A percentile compares a stretch with the other conserved stretches of the same genome.
phyloP scores from a whole-genome alignment of 257 asterid species.

The Anisodus tanguticus region DNA sequence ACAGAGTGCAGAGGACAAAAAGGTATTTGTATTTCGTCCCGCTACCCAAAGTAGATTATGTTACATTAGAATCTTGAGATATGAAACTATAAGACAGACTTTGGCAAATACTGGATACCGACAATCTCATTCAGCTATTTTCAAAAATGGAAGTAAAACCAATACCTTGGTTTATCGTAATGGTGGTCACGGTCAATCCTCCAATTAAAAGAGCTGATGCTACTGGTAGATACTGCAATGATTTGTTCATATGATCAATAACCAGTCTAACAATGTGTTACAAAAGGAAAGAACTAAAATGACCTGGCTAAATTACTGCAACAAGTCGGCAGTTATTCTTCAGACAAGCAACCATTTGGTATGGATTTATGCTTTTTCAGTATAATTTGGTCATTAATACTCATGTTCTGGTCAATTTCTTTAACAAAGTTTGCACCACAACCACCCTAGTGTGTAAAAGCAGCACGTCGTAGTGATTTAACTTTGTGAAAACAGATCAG shows the following conservation, averaged over 20 bases:
- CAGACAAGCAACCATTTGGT: not conserved
- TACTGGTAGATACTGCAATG: constrained; percentile 89
- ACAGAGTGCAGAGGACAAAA: constrained; percentile 67
- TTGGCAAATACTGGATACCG: not conserved
- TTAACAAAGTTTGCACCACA: not conserved
- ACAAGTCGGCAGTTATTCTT: not conserved
- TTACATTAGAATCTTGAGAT: not conserved
- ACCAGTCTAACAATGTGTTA: not conserved
- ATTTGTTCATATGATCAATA: constrained; percentile 25
- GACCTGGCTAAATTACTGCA: constrained; percentile 19
- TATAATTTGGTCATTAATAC: constrained; percentile 2
- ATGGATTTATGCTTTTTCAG: not conserved
- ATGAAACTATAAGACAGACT: not conserved
- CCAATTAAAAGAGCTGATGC: constrained; percentile 96
- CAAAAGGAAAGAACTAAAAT: not conserved
- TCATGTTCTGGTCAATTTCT: not conserved
- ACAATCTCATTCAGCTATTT: not conserved
- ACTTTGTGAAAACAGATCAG: constrained; percentile 14
- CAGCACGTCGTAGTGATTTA: not conserved
- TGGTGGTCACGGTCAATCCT: constrained; percentile 86
- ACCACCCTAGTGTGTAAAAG: not conserved
- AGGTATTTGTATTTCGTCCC: constrained; percentile 66
- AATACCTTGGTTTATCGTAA: constrained; percentile 88
- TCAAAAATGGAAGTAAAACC: not conserved
- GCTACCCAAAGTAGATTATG: constrained; percentile 40